Conservation (phyloP, 257 asterid species). For the Nicotiana benthamiana region DNA sequence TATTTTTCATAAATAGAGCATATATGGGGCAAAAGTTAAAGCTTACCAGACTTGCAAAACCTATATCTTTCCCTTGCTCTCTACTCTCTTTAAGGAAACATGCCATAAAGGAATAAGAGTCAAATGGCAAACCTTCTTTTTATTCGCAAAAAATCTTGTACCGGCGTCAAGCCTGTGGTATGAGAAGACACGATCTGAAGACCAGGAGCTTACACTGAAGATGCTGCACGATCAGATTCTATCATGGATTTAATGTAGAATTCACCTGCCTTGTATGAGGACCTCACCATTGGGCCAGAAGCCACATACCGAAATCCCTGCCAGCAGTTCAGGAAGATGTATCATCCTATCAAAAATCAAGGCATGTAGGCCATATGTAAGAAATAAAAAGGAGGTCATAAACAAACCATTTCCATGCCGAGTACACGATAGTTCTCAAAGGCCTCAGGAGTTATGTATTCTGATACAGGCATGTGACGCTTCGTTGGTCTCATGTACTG, state of each 20-base stretch:
- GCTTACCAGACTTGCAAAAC: too few species aligned
- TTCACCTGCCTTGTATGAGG: slow-evolving; percentile 98
- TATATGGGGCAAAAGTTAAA: too few species aligned
- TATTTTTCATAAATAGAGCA: too few species aligned
- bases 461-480: slow-evolving; percentile 96
- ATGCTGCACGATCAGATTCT: slow-evolving; percentile 76
- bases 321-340: slow-evolving; percentile 3
- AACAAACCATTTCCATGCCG: slow-evolving; percentile 85
- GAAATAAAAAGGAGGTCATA: not conserved
- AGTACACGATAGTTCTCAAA: slow-evolving; percentile 79
- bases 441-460: slow-evolving; percentile 89
- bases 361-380: too few species aligned
- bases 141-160: not conserved
- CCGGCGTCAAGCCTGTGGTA: not conserved
- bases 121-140: not conserved
- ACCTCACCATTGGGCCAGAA: slow-evolving; percentile 98
- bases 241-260: slow-evolving; percentile 92
- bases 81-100: too few species aligned
- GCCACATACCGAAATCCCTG: slow-evolving; percentile 98
- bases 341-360: too few species aligned
- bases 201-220: slow-evolving; percentile 32
- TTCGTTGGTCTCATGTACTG: slow-evolving; percentile 98
- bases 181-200: not conserved
- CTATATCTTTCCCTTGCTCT: too few species aligned
- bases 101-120: too few species aligned